Base-by-base conservation (phyloP, 176 grass and related monocot genomes). In the Guadua angustifolia region DNA sequence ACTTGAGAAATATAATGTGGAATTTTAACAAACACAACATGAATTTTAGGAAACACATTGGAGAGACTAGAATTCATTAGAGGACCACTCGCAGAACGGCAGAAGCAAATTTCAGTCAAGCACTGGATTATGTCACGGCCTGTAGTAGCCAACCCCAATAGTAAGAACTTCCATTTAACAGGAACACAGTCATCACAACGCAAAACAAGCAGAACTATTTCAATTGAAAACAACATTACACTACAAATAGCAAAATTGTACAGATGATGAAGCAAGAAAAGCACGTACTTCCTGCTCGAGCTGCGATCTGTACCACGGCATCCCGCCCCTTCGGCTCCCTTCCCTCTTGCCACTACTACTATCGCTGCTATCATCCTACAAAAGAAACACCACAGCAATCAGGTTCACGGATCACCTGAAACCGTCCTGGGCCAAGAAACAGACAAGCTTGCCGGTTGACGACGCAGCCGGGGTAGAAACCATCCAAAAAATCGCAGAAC, bases 281-380 rank as follows among this genome's bases (percentile, higher is more conserved):
- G 19, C 40, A 91, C 90, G 79, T 62, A 98, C 95, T 63, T 98
- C 95, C 74, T 85, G 73, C 86, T 98, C 89, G 7, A 98, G 93
- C 76, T 93, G 91, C 63, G 73, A 90, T 73, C 87, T 91, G 74
- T 98, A 93, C 21, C 16, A 73, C 74, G 61, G 87, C 88, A 88
- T 90, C 51, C 73, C 82, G 35, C 51, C 44, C 40, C 68, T 87
- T 53, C 22, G 24, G 44, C n/a, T 75, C 22, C 71, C 90, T 85
- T 85, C 91, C 58, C 39, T 90, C 61, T 67, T 86, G 69, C 66
- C 84, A 62, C 69, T 74, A 5, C 51, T 65, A 6, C 40, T 77
- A 71, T 78, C 87, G 82, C 67, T 90, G 77, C 74, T 80, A 51
- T 85, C 89, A 85, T 85, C 93, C 95, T 98, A 12, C 25, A 74